These are phyloP conservation scores for Starmerella floricola DNA, from an alignment of 805 yeast species.

Conservation along the genomic window DNA sequence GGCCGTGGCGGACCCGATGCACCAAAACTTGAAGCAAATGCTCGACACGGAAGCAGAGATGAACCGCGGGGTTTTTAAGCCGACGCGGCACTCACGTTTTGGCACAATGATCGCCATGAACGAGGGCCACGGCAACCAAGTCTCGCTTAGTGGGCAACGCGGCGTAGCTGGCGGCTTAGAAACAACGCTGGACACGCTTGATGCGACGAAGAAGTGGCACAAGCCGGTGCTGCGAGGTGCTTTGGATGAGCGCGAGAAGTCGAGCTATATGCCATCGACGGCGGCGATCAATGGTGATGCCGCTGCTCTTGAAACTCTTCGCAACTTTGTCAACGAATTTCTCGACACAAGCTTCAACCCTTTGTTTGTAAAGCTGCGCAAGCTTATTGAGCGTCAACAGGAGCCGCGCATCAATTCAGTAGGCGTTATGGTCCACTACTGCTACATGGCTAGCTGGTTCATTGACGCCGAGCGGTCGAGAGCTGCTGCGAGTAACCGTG, in stretches of 20 bases:
- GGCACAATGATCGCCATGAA: constrained; percentile 74
- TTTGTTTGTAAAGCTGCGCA: constrained; percentile 43
- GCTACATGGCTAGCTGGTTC: constrained; percentile 63
- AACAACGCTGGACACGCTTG: constrained; percentile 53
- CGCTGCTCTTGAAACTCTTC: constrained; percentile 28
- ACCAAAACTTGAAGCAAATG: constrained; percentile 32
- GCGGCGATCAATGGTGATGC: constrained; percentile 20
- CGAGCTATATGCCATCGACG: constrained; percentile 5
- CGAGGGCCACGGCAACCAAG: constrained; percentile 49
- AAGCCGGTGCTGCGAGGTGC: constrained; percentile 25
- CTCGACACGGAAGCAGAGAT: constrained; percentile 50
- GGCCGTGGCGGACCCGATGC: constrained; percentile 8
- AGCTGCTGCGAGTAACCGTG: constrained; percentile 20
- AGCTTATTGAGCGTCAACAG: constrained; percentile 34
- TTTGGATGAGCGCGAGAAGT: constrained; percentile 23
- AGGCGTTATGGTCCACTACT: constrained; percentile 35
- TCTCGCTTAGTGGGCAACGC: constrained; percentile 53
- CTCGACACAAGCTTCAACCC: constrained; percentile 66
- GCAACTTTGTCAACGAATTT: constrained; percentile 44
- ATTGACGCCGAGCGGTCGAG: constrained; percentile 46
- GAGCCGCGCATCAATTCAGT: constrained; percentile 26
- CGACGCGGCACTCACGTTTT: constrained; percentile 76
- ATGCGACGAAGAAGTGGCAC: constrained; percentile 56
- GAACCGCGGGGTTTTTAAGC: constrained; percentile 36
- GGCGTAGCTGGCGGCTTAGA: constrained; percentile 38